Evolutionary conservation across 75 land plant species (phyloP).

Genomic region (Gnetum montanum): DNA sequence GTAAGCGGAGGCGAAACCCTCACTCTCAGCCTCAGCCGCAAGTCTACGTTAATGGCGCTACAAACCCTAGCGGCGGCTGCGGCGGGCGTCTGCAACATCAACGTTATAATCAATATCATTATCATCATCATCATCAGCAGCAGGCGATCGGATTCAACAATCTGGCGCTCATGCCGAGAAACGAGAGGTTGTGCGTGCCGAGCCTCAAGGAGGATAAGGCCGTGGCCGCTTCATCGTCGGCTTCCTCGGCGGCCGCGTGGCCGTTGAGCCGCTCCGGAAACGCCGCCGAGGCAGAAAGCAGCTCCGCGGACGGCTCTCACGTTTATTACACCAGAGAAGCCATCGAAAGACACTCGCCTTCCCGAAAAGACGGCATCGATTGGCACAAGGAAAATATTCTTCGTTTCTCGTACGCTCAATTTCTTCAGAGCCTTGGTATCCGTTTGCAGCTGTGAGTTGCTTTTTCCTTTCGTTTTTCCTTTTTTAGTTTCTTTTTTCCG

Average conservation of each 20-base stretch:
- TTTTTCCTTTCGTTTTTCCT: not conserved
- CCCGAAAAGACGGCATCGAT: conserved; percentile 71
- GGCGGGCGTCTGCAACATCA: too few species aligned
- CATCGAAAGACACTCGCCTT: conserved; percentile 62
- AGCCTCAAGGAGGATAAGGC: not conserved
- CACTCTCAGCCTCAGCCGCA: not conserved
- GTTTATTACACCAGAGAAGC: conserved; percentile 37
- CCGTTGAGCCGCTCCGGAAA: not conserved
- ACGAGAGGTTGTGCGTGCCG: not conserved
- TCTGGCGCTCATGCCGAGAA: not conserved
- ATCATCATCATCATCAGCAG: too few species aligned
- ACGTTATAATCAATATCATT: too few species aligned
- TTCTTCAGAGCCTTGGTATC: conserved; percentile 52
- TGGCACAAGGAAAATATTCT: conserved; percentile 32
- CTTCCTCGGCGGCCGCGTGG: too few species aligned
- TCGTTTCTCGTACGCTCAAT: conserved; percentile 49
- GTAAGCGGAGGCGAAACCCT: not conserved
- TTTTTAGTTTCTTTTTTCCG: not conserved
- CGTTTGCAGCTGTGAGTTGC: conserved; percentile 51
- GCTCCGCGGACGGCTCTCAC: not conserved
- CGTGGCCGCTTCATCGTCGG: too few species aligned
- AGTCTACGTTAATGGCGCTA: too few species aligned
- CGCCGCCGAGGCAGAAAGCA: not conserved
- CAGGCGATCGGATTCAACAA: too few species aligned
- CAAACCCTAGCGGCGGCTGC: too few species aligned